phyloP scores from a whole-genome alignment of 139 green algal species.

The Tetraselmis chui region DNA sequence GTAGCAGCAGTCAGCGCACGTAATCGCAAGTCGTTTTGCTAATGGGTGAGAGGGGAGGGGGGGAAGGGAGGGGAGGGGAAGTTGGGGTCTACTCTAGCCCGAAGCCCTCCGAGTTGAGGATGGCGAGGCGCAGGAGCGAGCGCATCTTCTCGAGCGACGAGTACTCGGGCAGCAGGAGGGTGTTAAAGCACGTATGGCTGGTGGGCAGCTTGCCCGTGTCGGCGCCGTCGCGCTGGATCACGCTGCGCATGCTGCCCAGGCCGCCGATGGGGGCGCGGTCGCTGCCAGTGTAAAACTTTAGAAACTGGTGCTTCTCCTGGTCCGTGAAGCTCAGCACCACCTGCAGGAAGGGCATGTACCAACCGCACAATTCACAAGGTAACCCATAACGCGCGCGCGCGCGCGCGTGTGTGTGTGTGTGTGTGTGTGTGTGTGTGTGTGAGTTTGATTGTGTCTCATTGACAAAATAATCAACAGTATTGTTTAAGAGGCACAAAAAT shows the following conservation, averaged over 20 bases:
- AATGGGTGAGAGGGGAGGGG: too few species aligned
- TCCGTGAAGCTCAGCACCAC: constrained; percentile 13
- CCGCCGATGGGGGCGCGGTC: constrained; percentile 78
- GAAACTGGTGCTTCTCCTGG: constrained; percentile 67
- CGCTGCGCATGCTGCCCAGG: constrained; percentile 70
- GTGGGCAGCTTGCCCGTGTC: constrained; percentile 77
- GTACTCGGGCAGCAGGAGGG: constrained; percentile 85
- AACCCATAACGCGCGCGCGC: too few species aligned
- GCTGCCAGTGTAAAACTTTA: constrained; percentile 91
- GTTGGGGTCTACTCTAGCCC: constrained; percentile 80
- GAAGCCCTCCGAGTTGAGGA: constrained; percentile 88
- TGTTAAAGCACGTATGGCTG: constrained; percentile 90
- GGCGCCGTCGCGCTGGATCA: constrained; percentile 48
- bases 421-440: too few species aligned
- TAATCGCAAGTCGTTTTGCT: too few species aligned
- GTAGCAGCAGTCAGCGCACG: too few species aligned
- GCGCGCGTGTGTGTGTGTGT: too few species aligned
- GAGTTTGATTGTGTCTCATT: too few species aligned
- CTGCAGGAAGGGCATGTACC: too few species aligned
- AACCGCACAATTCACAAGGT: too few species aligned
- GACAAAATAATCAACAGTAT: too few species aligned
- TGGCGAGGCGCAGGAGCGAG: constrained; percentile 66
- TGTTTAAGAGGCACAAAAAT: too few species aligned
- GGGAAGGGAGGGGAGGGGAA: too few species aligned
- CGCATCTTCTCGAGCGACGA: constrained; percentile 53